Evolutionary conservation across 495 filamentous ascomycete species (phyloP).

Genomic region (Choiromyces venosus): DNA sequence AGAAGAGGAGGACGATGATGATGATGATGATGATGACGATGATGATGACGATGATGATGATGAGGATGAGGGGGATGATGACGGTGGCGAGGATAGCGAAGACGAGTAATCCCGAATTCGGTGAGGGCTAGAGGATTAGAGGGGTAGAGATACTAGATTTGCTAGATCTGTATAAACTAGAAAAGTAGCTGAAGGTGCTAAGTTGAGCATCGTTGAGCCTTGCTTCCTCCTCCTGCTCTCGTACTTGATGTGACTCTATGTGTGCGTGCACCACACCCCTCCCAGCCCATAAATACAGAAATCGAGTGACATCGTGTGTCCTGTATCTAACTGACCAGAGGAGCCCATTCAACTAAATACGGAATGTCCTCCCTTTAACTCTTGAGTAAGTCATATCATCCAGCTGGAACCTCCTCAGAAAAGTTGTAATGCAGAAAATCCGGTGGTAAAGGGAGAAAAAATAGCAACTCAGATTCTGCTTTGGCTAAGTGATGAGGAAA

Average conservation of each 20-base stretch:
- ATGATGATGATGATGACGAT: slow-evolving; percentile 51
- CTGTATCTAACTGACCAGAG: neutral
- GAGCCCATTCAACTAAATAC: neutral
- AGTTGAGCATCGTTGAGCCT: neutral
- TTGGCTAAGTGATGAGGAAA: neutral
- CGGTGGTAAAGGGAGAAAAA: neutral
- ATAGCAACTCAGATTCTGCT: neutral
- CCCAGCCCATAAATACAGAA: neutral
- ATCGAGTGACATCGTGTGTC: neutral
- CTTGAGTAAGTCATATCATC: neutral
- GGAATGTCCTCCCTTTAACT: neutral
- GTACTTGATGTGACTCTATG: neutral
- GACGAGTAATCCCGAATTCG: neutral
- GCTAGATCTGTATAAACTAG: neutral
- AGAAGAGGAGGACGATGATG: slow-evolving; percentile 60
- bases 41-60: slow-evolving; percentile 40
- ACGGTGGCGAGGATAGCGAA: slow-evolving; percentile 36
- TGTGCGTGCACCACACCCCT: neutral
- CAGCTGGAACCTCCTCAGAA: neutral
- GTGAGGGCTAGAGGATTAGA: neutral
- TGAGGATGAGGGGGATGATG: slow-evolving; percentile 49
- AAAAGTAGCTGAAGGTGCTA: neutral
- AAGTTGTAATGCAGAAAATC: neutral
- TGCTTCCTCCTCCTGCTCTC: neutral
- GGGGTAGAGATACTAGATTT: slow-evolving; percentile 1